Evolutionary conservation across 148 eudicot genomes (phyloP), one percentile per base, ranked within the genome.

Genomic region (Diospyros kaki): DNA sequence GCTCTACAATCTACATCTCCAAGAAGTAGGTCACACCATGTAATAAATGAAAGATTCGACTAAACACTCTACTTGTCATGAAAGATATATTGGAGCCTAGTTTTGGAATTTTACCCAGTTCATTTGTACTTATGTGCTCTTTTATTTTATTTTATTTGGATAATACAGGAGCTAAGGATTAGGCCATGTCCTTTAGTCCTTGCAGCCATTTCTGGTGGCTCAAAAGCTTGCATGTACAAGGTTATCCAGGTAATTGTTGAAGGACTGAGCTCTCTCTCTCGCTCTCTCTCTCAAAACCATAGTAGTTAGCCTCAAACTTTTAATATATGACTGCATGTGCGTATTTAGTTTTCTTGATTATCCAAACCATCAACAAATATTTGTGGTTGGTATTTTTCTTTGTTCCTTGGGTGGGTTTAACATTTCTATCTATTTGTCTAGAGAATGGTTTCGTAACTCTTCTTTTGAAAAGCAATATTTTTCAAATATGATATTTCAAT

Each of bases 221-320:
- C 94, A 64, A 84, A 88, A 77, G 88, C 94, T 54, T 87, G 91
- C 84, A 77, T 90, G 91, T 90, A 87, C 61, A 90, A 90, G 78
- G 71, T 86, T 75, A 75, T 87, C 76, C 91, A 89, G 93, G 93
- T 89, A 83, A 28, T 59, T 39, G 38, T 44, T 9, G 50, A 54
- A 15, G 18, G 3, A 61, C 61, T 51, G 4, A 50, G 14, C 41
- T 39, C 58, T 73, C 40, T 8, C 52, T 7, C 14, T 60, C 10
- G 41, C 17, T 44, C 4, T n/a, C 12, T 9, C 39, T 60, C n/a
- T 17, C 5, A 1, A 46, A 1, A 38, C 45, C 51, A 40, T 38
- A 4, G n/a, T 56, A 13, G 52, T 56, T 41, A 56, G 42, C 3
- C 17, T 41, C 63, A 55, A 41, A 17, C 74, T 69, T 53, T 38